These are phyloP conservation scores for Sungouiella thailandica DNA, from an alignment of 805 yeast genomes.

Conservation along the genomic window DNA sequence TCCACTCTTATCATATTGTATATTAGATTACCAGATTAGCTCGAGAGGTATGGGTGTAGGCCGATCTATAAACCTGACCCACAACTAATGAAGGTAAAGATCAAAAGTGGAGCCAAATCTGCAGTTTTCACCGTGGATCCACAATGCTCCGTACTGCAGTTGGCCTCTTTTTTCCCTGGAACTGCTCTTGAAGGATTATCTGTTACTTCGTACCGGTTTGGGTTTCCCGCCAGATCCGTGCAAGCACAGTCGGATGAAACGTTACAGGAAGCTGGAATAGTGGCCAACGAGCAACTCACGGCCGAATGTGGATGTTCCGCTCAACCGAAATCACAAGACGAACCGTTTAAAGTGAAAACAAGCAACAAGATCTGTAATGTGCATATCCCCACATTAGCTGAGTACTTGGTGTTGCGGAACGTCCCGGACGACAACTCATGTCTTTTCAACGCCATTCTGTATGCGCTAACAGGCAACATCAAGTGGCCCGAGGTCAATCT, in stretches of 20 bases:
- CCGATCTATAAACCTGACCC: neutral
- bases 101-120: constrained; percentile 2
- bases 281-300: constrained; percentile 56
- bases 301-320: constrained; percentile 22
- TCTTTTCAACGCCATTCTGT: constrained; percentile 61
- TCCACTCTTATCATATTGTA: too few relatives aligned
- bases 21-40: too few relatives aligned
- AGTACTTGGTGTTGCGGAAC: constrained; percentile 45
- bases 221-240: constrained; percentile 58
- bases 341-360: neutral
- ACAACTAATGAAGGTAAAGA: constrained; percentile 3
- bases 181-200: neutral
- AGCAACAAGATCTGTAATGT: constrained; percentile 28
- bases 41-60: neutral
- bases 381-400: constrained; percentile 16
- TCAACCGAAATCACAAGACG: constrained; percentile 3
- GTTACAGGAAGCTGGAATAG: constrained; percentile 42
- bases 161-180: neutral
- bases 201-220: constrained; percentile 28
- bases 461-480: constrained; percentile 34
- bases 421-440: constrained; percentile 80
- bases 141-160: neutral
- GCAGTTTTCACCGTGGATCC: constrained; percentile 2
- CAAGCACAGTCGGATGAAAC: constrained; percentile 16
- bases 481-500: constrained; percentile 17